Evolutionary conservation across 2,329 filamentous ascomycete genomes (phyloP).

Genomic region (Exophiala dermatitidis): DNA sequence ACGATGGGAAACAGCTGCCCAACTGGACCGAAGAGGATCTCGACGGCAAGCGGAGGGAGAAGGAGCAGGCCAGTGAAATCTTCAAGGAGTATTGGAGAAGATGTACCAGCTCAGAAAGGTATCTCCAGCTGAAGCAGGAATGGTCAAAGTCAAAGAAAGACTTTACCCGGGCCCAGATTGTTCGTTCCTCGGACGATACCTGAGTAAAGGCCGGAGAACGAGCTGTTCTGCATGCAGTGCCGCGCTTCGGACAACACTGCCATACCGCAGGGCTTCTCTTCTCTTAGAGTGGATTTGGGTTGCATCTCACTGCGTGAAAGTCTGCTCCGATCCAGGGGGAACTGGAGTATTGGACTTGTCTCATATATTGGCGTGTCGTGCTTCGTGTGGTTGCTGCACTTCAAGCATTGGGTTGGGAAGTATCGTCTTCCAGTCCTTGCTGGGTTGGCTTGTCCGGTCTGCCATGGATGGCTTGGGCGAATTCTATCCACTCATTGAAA

Average conservation of each 20-base stretch:
- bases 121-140: slow-evolving; percentile 44
- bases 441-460: background rate
- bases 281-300: too few species aligned
- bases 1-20: slow-evolving; percentile 28
- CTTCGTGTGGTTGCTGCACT: too few species aligned
- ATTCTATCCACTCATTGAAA: slow-evolving; percentile 70
- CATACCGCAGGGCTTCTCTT: too few species aligned
- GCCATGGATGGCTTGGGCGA: slow-evolving; percentile 58
- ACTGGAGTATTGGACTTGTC: too few species aligned
- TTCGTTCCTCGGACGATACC: background rate
- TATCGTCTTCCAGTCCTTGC: background rate
- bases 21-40: slow-evolving; percentile 35
- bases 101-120: slow-evolving; percentile 38
- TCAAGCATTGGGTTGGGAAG: background rate
- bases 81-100: slow-evolving; percentile 25
- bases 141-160: slow-evolving; percentile 29
- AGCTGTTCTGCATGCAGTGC: background rate
- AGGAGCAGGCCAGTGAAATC: slow-evolving; percentile 28
- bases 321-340: too few species aligned
- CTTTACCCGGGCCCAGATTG: slow-evolving; percentile 1
- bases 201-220: background rate
- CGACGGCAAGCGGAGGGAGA: slow-evolving; percentile 31
- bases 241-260: too few species aligned
- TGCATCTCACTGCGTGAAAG: too few species aligned
- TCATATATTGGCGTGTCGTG: too few species aligned